Conservation (phyloP, 2,329 filamentous ascomycete genomes). For the Dryadomyces quercus-mongolicae region DNA sequence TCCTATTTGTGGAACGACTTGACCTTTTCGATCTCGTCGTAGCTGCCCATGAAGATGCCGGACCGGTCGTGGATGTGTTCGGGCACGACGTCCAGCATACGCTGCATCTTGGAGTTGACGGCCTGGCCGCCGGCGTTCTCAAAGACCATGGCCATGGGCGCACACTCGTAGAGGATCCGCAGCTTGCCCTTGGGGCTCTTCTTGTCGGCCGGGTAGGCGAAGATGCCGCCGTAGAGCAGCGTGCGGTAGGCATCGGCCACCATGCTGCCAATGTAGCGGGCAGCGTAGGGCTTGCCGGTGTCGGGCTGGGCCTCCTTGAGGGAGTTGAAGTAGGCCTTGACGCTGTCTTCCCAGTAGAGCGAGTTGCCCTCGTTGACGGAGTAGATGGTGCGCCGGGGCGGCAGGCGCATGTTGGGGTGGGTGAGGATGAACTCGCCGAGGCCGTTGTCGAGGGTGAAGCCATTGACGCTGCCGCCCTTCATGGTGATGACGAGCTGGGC, state of each 20-base stretch:
- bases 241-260: constrained; percentile 97
- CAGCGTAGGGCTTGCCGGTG: constrained; percentile 78
- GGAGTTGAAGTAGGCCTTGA: constrained; percentile 78
- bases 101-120: constrained; percentile 78
- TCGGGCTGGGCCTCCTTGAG: constrained; percentile 64
- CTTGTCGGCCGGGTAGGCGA: constrained; percentile 94
- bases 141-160: constrained; percentile 97
- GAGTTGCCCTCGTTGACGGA: constrained; percentile 98
- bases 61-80: constrained; percentile 91
- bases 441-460: constrained; percentile 93
- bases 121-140: constrained; percentile 95
- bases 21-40: constrained; percentile 91
- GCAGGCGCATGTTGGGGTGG: constrained; percentile 87
- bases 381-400: constrained; percentile 74
- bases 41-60: constrained; percentile 92
- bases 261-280: constrained; percentile 95
- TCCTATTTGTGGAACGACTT: constrained; percentile 61
- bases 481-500: constrained; percentile 95
- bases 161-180: constrained; percentile 94
- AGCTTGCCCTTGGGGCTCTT: constrained; percentile 98
- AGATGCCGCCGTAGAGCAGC: constrained; percentile 88
- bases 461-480: constrained; percentile 84
- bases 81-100: constrained; percentile 81
- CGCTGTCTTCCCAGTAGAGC: constrained; percentile 84
- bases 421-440: constrained; percentile 98